Base-by-base conservation (phyloP, 441 rosid genomes). In the Gossypium trilobum region DNA sequence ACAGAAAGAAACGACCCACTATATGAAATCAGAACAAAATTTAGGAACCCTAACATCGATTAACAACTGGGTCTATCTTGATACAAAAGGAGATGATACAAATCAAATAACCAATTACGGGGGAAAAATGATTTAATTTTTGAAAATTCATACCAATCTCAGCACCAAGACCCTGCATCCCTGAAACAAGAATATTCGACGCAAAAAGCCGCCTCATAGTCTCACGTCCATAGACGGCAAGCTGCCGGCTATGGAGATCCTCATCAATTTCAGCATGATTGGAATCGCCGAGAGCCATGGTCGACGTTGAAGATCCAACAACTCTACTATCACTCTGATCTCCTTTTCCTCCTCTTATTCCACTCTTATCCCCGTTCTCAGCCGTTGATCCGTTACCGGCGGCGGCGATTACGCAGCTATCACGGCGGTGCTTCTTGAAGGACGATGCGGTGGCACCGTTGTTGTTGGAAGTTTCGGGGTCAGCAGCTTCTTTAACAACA, bases 231-330 rank as follows among this genome's bases (percentile, higher is more conserved):
- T 95, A 92, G 19, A 94, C 97, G 0, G 99, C 99, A 9, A 94
- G 97, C 92, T 94, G 99, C 48, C 99, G 86, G 70, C 99, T 95
- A 78, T 95, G 97, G 25, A 95, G 95, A 85, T 95, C 97, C 78
- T 92, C 99, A 77, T 94, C 97, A 51, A 94, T 95, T 56, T 91
- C 97, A 20, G 75, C 60, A 19, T 82, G 78, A 39, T 79, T 92
- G 13, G 86, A 84, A 62, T 84, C 77, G 46, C 89, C 89, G 44
- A 82, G 66, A 74, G 86, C 84, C 97, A 91, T 86, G 73, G 68
- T 68, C 78, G 74, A 10, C 42, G 46, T 71, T 9, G 72, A 68
- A 68, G 60, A 68, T 77, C 78, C 48, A 25, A 61, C 61, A 14
- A 39, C 74, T 29, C 71, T 77, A 31, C 59, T 76, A 42, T 61